Percentiles rank a stretch among this genome's conserved stretches.
These are phyloP conservation scores for Pseudogymnoascus sp. DNA, from an alignment of 2,329 filamentous ascomycete genomes.

Conservation along the genomic window DNA sequence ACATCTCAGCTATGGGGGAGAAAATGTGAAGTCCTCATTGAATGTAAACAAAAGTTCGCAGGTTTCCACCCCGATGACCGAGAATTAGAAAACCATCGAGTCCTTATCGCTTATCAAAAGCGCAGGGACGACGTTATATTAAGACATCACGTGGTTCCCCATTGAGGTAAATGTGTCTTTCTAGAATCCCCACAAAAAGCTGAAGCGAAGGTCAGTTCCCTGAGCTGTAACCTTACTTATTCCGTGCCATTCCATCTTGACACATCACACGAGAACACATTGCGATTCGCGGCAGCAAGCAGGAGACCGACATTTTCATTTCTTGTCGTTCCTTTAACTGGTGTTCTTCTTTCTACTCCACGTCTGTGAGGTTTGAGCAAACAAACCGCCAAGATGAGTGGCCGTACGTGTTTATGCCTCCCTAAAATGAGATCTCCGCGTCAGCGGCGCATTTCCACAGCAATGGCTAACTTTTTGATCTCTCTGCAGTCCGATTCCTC, in stretches of 20 bases:
- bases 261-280: constrained; percentile 11
- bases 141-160: constrained; percentile 10
- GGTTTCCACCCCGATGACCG: constrained; percentile 14
- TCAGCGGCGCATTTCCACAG: constrained; percentile 9
- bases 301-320: constrained; percentile 11
- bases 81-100: not conserved
- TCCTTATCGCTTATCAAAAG: constrained; percentile 7
- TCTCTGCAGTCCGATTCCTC: constrained; percentile 79
- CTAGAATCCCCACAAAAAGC: constrained; percentile 8
- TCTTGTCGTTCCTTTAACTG: constrained; percentile 22
- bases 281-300: constrained; percentile 13
- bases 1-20: not conserved
- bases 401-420: constrained; percentile 28
- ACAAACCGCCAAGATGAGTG: constrained; percentile 34
- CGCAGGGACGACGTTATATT: not conserved
- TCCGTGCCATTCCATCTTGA: constrained; percentile 9
- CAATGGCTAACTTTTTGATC: constrained; percentile 21
- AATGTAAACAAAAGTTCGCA: constrained; percentile 11
- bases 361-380: constrained; percentile 29
- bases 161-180: constrained; percentile 9
- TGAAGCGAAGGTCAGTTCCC: constrained; percentile 9
- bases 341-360: constrained; percentile 25
- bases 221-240: constrained; percentile 8
- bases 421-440: constrained; percentile 13
- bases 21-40: not conserved